Conservation (phyloP, 345 rosid genomes). For the Salix koriyanagi region DNA sequence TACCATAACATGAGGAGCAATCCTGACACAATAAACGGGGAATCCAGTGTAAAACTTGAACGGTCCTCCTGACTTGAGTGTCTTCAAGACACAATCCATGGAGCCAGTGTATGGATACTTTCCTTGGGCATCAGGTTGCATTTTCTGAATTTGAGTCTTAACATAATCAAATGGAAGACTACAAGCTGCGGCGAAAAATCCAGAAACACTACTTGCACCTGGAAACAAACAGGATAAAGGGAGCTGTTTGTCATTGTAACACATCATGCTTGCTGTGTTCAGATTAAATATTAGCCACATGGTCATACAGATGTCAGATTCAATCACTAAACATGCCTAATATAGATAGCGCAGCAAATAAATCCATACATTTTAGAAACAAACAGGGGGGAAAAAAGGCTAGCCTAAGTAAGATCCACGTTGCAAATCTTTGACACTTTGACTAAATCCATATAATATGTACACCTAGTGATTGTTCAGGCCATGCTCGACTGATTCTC, state of each 20-base stretch:
- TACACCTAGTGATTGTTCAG: neutral
- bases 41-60: slow-evolving; percentile 90
- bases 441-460: neutral
- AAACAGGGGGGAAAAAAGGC: neutral
- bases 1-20: slow-evolving; percentile 99
- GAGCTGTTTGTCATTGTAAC: neutral
- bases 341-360: neutral
- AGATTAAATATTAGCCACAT: neutral
- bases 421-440: neutral
- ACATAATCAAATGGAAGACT: slow-evolving; percentile 94
- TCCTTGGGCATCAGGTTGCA: slow-evolving; percentile 96
- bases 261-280: neutral
- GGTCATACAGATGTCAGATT: neutral
- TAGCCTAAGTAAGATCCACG: neutral
- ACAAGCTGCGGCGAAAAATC: slow-evolving; percentile 92
- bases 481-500: neutral
- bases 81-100: slow-evolving; percentile 72
- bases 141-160: slow-evolving; percentile 98
- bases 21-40: slow-evolving; percentile 90
- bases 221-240: slow-evolving; percentile 13
- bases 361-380: neutral
- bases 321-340: neutral
- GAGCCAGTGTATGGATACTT: slow-evolving; percentile 91
- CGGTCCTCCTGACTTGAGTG: slow-evolving; percentile 86
- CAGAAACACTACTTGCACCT: slow-evolving; percentile 93